These are phyloP conservation scores for Aspergillus chevalieri DNA, from an alignment of 2,329 filamentous ascomycete species.

Conservation along the genomic window DNA sequence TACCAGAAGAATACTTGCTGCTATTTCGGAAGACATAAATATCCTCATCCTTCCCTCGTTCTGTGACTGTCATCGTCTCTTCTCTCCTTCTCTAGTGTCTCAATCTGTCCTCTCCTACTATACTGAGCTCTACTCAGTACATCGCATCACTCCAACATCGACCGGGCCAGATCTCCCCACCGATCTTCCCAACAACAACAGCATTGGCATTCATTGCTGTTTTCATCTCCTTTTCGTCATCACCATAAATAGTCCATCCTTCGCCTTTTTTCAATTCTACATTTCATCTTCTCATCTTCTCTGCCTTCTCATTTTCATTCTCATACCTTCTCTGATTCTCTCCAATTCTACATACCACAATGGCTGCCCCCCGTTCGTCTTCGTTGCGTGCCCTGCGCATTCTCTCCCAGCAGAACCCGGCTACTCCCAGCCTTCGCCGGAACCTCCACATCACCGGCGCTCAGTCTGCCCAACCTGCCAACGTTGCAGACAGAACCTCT, in stretches of 20 bases:
- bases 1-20: background rate
- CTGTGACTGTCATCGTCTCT: background rate
- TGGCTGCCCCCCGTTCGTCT: slow-evolving; percentile 41
- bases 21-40: background rate
- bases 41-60: background rate
- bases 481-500: slow-evolving; percentile 46
- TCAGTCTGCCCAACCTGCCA: slow-evolving; percentile 48
- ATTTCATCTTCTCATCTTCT: slow-evolving; percentile 1
- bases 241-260: background rate
- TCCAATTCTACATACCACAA: slow-evolving; percentile 14
- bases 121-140: background rate
- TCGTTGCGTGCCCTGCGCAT: slow-evolving; percentile 41
- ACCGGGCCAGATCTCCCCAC: background rate
- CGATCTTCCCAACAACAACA: background rate
- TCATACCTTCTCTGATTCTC: background rate
- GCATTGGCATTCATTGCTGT: background rate
- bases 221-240: background rate
- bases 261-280: background rate
- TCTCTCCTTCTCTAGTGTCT: background rate
- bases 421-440: slow-evolving; percentile 37
- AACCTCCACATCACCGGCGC: slow-evolving; percentile 56
- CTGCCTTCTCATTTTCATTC: slow-evolving; percentile 1
- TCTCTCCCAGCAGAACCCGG: slow-evolving; percentile 33
- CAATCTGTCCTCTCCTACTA: background rate
- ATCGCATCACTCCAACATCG: background rate